Evolutionary conservation across 108 stramenopile genomes (phyloP).

Genomic region (Cyclostephanos invisitatus): DNA sequence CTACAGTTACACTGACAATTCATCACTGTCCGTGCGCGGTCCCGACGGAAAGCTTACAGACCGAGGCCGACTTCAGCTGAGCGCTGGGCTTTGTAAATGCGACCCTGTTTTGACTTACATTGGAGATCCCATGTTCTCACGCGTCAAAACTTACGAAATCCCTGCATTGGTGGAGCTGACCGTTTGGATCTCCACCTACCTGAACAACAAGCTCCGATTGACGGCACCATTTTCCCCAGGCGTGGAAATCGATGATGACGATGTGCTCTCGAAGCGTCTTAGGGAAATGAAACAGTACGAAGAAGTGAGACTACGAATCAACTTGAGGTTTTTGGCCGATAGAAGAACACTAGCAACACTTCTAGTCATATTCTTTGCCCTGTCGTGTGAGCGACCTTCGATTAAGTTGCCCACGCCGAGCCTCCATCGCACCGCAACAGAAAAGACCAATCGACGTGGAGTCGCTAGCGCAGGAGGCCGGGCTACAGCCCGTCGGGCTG

Average conservation of each 20-base stretch:
- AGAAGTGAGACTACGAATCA: constrained; percentile 56
- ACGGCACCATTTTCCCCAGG: not conserved
- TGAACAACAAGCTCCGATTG: constrained; percentile 62
- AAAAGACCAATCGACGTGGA: not conserved
- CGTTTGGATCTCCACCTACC: constrained; percentile 47
- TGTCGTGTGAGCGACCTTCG: not conserved
- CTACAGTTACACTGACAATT: constrained; percentile 6
- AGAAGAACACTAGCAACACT: constrained; percentile 2
- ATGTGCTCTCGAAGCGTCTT: constrained; percentile 23
- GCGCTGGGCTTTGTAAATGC: constrained; percentile 57
- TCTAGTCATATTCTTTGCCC: not conserved
- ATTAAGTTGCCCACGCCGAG: not conserved
- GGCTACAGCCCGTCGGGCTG: not conserved
- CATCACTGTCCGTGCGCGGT: constrained; percentile 36
- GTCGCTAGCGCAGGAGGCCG: not conserved
- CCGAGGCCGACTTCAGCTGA: constrained; percentile 54
- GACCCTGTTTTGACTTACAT: constrained; percentile 69
- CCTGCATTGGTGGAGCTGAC: constrained; percentile 56
- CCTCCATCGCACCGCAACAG: not conserved
- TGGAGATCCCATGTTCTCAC: constrained; percentile 65
- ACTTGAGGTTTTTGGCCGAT: constrained; percentile 85
- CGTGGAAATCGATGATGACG: constrained; percentile 13
- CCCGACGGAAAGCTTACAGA: constrained; percentile 62
- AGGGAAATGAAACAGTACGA: constrained; percentile 45
- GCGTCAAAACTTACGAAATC: constrained; percentile 66